These are phyloP conservation scores for Russula sp. DNA, from an alignment of 768 basidiomycete genomes.

Conservation along the genomic window DNA sequence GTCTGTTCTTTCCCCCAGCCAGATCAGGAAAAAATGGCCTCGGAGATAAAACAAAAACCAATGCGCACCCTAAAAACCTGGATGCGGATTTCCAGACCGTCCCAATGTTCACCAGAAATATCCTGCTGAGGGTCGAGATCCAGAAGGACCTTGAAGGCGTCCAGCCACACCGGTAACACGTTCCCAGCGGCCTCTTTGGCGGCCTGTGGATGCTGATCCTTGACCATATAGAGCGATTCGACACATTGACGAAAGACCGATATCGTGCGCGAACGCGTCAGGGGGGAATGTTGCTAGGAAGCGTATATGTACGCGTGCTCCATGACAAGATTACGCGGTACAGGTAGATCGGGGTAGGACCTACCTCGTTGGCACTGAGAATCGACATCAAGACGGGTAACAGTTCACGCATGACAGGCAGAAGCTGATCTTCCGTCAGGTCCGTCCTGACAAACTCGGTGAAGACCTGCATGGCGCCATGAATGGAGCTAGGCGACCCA, in stretches of 20 bases:
- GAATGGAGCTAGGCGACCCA: slow-evolving; percentile 64
- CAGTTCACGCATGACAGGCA: slow-evolving; percentile 84
- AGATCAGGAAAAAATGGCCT: slow-evolving; percentile 1
- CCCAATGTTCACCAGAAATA: slow-evolving; percentile 63
- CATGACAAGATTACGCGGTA: slow-evolving; percentile 2
- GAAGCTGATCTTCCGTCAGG: slow-evolving; percentile 88
- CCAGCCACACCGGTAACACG: slow-evolving; percentile 88
- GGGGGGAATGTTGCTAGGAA: slow-evolving; percentile 60
- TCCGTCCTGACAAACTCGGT: slow-evolving; percentile 92
- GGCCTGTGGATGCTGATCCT: slow-evolving; percentile 82
- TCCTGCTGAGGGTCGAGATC: slow-evolving; percentile 57
- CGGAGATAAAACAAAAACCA: not conserved
- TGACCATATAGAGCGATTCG: slow-evolving; percentile 87
- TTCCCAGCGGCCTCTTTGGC: slow-evolving; percentile 75
- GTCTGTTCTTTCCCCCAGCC: slow-evolving; percentile 40
- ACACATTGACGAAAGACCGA: slow-evolving; percentile 89
- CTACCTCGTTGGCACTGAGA: slow-evolving; percentile 67
- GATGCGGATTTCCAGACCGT: slow-evolving; percentile 67
- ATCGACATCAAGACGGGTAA: slow-evolving; percentile 80
- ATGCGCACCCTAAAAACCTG: slow-evolving; percentile 74
- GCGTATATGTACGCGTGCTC: not conserved
- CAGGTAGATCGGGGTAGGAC: slow-evolving; percentile 6
- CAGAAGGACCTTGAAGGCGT: slow-evolving; percentile 76
- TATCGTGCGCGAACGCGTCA: slow-evolving; percentile 80
- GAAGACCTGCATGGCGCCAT: slow-evolving; percentile 95